A percentile compares a stretch with the other conserved stretches of the same genome.
Evolutionary conservation across 257 asterid species (phyloP).

Genomic region (Voacanga thouarsii): DNA sequence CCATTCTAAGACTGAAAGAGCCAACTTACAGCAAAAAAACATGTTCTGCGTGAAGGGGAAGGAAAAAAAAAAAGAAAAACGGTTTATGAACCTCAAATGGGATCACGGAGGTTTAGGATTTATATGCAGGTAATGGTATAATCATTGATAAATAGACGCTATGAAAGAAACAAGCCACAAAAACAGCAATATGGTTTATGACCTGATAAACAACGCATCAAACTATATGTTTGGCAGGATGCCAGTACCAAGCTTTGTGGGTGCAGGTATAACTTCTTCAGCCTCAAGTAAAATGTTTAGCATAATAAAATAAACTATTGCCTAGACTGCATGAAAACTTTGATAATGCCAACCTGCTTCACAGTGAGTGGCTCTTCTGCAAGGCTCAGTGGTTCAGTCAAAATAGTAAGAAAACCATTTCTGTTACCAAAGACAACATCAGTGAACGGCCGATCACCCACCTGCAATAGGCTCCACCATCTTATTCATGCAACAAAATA

Average conservation of each 20-base stretch:
- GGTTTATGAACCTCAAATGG: background rate
- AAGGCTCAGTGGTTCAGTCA: slow-evolving; percentile 77
- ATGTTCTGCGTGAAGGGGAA: background rate
- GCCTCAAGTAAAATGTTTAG: background rate
- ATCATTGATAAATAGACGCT: background rate
- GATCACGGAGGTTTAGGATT: background rate
- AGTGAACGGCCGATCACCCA: slow-evolving; percentile 97
- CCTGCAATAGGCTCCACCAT: slow-evolving; percentile 45
- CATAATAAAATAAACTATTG: background rate
- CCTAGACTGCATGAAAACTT: slow-evolving; percentile 4
- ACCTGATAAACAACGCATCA: background rate
- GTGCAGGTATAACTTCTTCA: slow-evolving; percentile 1
- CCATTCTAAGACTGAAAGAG: background rate
- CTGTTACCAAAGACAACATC: slow-evolving; percentile 86
- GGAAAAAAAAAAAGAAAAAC: too few relatives aligned
- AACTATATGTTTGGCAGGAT: background rate
- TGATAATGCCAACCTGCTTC: slow-evolving; percentile 54
- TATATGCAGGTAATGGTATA: background rate
- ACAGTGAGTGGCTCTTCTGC: slow-evolving; percentile 84
- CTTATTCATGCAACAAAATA: slow-evolving; percentile 4
- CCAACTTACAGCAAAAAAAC: too few relatives aligned
- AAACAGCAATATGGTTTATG: background rate
- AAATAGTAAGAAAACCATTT: slow-evolving; percentile 77
- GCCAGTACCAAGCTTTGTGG: background rate
- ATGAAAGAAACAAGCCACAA: background rate